phyloP scores from a whole-genome alignment of 495 filamentous ascomycete genomes.

The Aspergillus biplanus region DNA sequence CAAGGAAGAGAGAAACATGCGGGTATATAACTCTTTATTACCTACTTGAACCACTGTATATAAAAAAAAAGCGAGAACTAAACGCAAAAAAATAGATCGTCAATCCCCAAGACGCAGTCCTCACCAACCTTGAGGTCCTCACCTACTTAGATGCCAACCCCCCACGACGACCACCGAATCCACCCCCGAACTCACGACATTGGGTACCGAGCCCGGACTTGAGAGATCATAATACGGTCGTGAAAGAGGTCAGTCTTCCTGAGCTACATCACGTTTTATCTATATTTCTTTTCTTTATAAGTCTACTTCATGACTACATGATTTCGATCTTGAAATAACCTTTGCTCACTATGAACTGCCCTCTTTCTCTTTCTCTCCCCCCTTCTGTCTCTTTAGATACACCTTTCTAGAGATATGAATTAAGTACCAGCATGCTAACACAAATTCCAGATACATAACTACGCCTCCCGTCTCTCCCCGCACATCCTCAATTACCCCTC shows the following conservation, averaged over 20 bases:
- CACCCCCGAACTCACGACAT: conserved; percentile 42
- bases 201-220: conserved; percentile 50
- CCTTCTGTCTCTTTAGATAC: no score
- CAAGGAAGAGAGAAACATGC: conserved; percentile 29
- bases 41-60: no score
- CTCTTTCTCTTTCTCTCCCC: no score
- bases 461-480: conserved; percentile 44
- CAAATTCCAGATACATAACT: conserved; percentile 46
- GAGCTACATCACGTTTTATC: not conserved
- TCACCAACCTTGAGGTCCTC: conserved; percentile 70
- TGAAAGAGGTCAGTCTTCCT: conserved; percentile 47
- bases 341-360: no score
- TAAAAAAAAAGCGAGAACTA: not conserved
- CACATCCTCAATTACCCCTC: conserved; percentile 43
- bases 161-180: conserved; percentile 45
- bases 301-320: not conserved
- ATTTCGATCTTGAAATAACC: no score
- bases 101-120: conserved; percentile 62
- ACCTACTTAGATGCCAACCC: conserved; percentile 56
- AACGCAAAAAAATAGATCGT: conserved; percentile 51
- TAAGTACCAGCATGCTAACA: not conserved
- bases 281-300: not conserved
- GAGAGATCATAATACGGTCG: conserved; percentile 53
- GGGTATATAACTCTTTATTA: conserved; percentile 24
- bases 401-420: not conserved